Evolutionary conservation across 2,329 filamentous ascomycete genomes (phyloP).

Genomic region (Cladosporium sp.): DNA sequence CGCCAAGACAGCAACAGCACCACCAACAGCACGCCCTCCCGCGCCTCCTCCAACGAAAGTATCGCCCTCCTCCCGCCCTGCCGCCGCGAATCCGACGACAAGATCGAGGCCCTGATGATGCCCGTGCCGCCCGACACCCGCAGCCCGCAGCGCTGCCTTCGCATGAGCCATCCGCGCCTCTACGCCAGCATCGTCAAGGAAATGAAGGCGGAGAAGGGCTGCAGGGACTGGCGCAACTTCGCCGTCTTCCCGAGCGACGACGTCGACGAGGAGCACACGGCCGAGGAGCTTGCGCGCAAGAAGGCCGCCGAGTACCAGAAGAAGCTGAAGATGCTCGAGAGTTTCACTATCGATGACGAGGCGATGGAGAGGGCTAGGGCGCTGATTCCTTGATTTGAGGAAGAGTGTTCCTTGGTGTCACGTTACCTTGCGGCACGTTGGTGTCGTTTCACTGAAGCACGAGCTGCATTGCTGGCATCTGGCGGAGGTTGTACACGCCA

Average conservation of each 20-base stretch:
- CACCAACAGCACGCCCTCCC: conserved; percentile 22
- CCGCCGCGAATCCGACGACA: conserved; percentile 23
- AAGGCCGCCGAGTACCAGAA: conserved; percentile 24
- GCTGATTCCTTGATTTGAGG: conserved; percentile 6
- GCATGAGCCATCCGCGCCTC: conserved; percentile 26
- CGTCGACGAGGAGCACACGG: conserved; percentile 25
- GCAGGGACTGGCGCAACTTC: conserved; percentile 29
- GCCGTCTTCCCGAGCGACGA: conserved; percentile 29
- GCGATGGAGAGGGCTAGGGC: conserved; percentile 8
- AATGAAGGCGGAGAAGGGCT: conserved; percentile 27
- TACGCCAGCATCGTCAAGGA: conserved; percentile 29
- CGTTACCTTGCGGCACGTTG: not conserved
- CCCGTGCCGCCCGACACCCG: conserved; percentile 22
- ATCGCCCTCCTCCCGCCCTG: conserved; percentile 28
- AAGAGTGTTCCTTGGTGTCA: not conserved
- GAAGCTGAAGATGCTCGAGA: conserved; percentile 21
- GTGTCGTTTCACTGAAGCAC: no score
- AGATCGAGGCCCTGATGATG: conserved; percentile 32
- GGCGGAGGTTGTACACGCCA: no score
- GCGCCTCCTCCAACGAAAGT: conserved; percentile 27
- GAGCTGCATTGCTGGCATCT: no score
- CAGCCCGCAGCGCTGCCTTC: conserved; percentile 24
- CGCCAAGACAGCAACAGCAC: conserved; percentile 13
- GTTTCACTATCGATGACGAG: conserved; percentile 14
- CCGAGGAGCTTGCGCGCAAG: conserved; percentile 22